phyloP scores from a whole-genome alignment of 768 basidiomycete genomes.

The Cubamyces sp. region DNA sequence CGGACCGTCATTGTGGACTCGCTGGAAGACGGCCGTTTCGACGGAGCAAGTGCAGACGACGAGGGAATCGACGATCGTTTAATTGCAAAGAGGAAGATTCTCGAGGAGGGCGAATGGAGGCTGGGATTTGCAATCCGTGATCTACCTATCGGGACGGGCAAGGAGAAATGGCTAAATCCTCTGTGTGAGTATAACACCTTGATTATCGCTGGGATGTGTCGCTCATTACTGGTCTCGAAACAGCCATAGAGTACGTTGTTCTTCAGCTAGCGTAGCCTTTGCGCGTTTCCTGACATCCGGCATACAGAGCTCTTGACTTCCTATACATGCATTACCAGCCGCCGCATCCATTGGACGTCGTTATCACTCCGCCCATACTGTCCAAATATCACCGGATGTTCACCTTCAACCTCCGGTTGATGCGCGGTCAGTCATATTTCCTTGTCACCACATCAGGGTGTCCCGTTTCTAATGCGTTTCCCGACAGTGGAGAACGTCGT shows the following conservation, averaged over 20 bases:
- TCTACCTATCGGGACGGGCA: slow-evolving; percentile 62
- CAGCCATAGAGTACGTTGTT: slow-evolving; percentile 53
- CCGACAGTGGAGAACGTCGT: slow-evolving; percentile 67
- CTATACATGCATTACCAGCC: slow-evolving; percentile 87
- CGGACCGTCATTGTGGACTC: slow-evolving; percentile 87
- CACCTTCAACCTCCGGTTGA: slow-evolving; percentile 74
- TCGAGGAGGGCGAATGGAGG: slow-evolving; percentile 71
- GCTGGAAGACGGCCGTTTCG: slow-evolving; percentile 44
- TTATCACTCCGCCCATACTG: slow-evolving; percentile 74
- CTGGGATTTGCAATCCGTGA: slow-evolving; percentile 86
- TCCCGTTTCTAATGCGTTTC: slow-evolving; percentile 8
- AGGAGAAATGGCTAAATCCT: slow-evolving; percentile 82
- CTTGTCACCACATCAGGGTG: background rate
- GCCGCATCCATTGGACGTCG: slow-evolving; percentile 72
- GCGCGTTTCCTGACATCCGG: background rate
- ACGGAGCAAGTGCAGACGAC: background rate
- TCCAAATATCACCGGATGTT: slow-evolving; percentile 88
- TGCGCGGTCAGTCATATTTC: slow-evolving; percentile 59
- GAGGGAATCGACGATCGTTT: slow-evolving; percentile 1
- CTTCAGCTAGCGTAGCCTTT: background rate
- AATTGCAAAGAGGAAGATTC: slow-evolving; percentile 27
- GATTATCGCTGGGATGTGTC: slow-evolving; percentile 21
- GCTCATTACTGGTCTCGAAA: slow-evolving; percentile 34
- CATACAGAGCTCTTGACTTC: slow-evolving; percentile 79
- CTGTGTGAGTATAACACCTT: slow-evolving; percentile 58